Conservation (phyloP, 345 rosid genomes). For the Hypericum androsaemum region DNA sequence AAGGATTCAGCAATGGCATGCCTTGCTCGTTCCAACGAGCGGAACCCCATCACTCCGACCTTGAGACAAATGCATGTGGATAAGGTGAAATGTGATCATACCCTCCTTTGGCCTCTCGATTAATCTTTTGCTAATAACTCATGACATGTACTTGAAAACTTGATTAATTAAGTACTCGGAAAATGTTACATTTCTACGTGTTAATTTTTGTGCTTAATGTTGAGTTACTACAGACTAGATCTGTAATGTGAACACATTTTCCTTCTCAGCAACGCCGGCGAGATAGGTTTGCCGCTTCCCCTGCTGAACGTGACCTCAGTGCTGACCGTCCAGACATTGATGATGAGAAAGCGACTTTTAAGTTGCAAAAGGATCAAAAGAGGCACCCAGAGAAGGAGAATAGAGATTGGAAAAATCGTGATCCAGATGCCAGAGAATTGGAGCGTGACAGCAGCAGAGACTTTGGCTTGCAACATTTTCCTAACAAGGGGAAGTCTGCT, state of each 20-base stretch:
- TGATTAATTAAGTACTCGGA: no score
- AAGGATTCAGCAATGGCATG: constrained; percentile 43
- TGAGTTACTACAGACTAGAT: no score
- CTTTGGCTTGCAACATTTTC: constrained; percentile 38
- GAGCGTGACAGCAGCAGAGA: constrained; percentile 60
- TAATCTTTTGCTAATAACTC: no score
- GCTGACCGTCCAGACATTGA: constrained; percentile 71
- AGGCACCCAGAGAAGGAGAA: constrained; percentile 61
- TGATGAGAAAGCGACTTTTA: constrained; percentile 49
- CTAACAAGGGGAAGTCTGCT: constrained; percentile 54
- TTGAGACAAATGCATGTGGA: constrained; percentile 49
- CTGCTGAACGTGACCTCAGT: constrained; percentile 57
- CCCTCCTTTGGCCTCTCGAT: neutral
- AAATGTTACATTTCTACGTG: no score
- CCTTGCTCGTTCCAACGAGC: constrained; percentile 40
- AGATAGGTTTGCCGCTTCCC: constrained; percentile 48
- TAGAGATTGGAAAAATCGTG: constrained; percentile 63
- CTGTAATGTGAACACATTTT: constrained; percentile 4
- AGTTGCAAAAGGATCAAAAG: constrained; percentile 66
- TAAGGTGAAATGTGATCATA: constrained; percentile 31
- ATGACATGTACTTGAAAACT: no score
- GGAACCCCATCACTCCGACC: constrained; percentile 31
- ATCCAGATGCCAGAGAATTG: constrained; percentile 59
- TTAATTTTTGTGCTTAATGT: no score
- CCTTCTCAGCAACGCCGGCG: constrained; percentile 57